Percentiles rank a stretch among this genome's conserved stretches.
These are phyloP conservation scores for Melocanna baccifera DNA, from an alignment of 176 grass and related monocot genomes.

Conservation along the genomic window DNA sequence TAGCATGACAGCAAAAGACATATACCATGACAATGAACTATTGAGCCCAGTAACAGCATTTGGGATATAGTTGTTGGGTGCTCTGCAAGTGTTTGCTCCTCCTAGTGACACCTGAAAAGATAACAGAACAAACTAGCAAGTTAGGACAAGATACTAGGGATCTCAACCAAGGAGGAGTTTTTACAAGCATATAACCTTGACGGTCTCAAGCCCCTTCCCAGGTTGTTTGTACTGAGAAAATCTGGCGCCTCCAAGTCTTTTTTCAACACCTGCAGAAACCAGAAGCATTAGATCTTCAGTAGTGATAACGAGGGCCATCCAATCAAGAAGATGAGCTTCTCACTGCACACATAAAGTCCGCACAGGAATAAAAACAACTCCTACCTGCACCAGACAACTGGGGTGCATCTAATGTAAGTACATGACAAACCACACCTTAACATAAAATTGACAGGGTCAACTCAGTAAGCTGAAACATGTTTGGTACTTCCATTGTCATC, in stretches of 20 bases:
- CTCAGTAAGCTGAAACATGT: slow-evolving; percentile 3
- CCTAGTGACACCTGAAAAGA: slow-evolving; percentile 44
- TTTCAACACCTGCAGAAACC: slow-evolving; percentile 51
- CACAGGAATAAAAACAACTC: background rate
- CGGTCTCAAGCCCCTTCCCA: slow-evolving; percentile 31
- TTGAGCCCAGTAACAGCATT: slow-evolving; percentile 40
- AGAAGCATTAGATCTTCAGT: slow-evolving; percentile 11
- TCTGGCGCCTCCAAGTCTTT: slow-evolving; percentile 43
- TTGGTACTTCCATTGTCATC: background rate
- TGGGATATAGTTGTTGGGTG: slow-evolving; percentile 11
- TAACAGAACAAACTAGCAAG: background rate
- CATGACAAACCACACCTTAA: background rate
- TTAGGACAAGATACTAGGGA: background rate
- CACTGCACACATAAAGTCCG: background rate
- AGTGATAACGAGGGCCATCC: background rate
- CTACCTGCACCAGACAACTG: background rate
- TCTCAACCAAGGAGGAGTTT: background rate
- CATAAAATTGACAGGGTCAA: background rate
- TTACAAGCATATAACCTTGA: slow-evolving; percentile 48
- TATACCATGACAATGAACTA: slow-evolving; percentile 51
- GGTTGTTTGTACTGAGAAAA: slow-evolving; percentile 29
- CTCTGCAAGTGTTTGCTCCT: slow-evolving; percentile 20
- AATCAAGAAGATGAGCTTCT: background rate
- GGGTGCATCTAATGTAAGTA: background rate
- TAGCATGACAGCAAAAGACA: background rate